These are phyloP conservation scores for Biscutella laevigata DNA, from an alignment of 441 rosid species.

Conservation along the genomic window DNA sequence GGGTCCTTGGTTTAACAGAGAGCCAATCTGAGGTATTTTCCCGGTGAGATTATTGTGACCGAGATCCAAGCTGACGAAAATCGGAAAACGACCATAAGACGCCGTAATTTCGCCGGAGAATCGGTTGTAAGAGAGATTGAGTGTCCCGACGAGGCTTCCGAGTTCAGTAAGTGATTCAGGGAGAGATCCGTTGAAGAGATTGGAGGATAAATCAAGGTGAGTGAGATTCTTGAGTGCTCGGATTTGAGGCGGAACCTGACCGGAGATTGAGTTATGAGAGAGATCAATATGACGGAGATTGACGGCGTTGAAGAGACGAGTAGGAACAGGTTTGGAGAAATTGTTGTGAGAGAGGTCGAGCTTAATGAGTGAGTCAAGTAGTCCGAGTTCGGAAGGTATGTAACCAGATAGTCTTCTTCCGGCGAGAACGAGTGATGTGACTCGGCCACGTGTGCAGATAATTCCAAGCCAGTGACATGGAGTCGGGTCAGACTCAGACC, in stretches of 20 bases:
- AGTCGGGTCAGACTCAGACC: conserved; percentile 59
- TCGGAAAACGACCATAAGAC: conserved; percentile 59
- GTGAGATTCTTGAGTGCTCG: conserved; percentile 33
- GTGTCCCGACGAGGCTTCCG: conserved; percentile 48
- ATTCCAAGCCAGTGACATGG: conserved; percentile 81
- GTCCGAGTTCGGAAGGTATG: conserved; percentile 80
- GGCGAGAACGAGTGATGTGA: conserved; percentile 51
- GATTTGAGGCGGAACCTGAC: conserved; percentile 50
- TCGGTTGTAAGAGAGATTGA: conserved; percentile 57
- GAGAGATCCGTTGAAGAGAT: conserved; percentile 54
- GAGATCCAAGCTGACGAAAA: conserved; percentile 67
- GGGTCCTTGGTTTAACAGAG: conserved; percentile 81
- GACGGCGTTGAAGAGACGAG: conserved; percentile 50
- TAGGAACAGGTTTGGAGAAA: conserved; percentile 57
- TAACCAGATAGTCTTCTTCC: conserved; percentile 54
- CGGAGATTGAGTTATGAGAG: conserved; percentile 59
- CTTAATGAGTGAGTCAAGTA: conserved; percentile 49
- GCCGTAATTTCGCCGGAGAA: conserved; percentile 66
- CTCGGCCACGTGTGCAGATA: conserved; percentile 44
- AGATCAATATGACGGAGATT: conserved; percentile 48
- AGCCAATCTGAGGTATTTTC: conserved; percentile 66
- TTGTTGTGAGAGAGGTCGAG: conserved; percentile 55
- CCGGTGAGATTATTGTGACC: conserved; percentile 71
- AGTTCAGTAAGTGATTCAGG: conserved; percentile 56
- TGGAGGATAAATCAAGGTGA: conserved; percentile 62